Evolutionary conservation across 306 rosid genomes (phyloP).

Genomic region (Heteromeles arbutifolia): DNA sequence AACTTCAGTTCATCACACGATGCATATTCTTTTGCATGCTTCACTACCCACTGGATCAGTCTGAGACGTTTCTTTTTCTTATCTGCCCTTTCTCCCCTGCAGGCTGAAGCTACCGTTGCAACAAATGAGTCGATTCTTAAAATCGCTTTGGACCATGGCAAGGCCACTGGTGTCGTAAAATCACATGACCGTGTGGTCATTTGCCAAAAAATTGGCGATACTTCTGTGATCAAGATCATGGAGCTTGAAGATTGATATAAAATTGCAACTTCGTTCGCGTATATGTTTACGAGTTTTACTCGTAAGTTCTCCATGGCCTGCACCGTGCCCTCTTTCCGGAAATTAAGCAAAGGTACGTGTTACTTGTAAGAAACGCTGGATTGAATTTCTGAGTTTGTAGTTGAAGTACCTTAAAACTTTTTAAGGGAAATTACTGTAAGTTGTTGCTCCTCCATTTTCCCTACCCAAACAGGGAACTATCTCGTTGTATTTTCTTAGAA

Average conservation of each 20-base stretch:
- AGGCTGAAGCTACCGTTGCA: slow-evolving; percentile 71
- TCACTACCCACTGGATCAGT: not conserved
- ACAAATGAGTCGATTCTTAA: slow-evolving; percentile 80
- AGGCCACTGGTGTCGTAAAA: slow-evolving; percentile 60
- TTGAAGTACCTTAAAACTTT: not conserved
- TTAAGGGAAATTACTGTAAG: not conserved
- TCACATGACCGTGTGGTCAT: slow-evolving; percentile 80
- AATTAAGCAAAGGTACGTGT: not conserved
- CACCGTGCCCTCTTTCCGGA: not conserved
- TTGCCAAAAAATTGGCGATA: slow-evolving; percentile 89
- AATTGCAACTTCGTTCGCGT: not conserved
- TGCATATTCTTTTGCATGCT: not conserved
- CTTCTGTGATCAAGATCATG: slow-evolving; percentile 77
- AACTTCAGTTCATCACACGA: not conserved
- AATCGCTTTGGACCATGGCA: slow-evolving; percentile 88
- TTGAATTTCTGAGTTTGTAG: not conserved
- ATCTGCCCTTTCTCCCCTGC: not conserved
- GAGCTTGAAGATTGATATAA: slow-evolving; percentile 74
- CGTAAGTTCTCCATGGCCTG: not conserved
- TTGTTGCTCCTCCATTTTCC: not conserved
- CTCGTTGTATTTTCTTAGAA: too few species aligned
- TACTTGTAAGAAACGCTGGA: not conserved
- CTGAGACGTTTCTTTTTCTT: not conserved
- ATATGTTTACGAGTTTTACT: not conserved
- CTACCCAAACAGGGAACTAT: too few species aligned